Conservation (phyloP, 257 asterid genomes). For the Rhazya stricta region DNA sequence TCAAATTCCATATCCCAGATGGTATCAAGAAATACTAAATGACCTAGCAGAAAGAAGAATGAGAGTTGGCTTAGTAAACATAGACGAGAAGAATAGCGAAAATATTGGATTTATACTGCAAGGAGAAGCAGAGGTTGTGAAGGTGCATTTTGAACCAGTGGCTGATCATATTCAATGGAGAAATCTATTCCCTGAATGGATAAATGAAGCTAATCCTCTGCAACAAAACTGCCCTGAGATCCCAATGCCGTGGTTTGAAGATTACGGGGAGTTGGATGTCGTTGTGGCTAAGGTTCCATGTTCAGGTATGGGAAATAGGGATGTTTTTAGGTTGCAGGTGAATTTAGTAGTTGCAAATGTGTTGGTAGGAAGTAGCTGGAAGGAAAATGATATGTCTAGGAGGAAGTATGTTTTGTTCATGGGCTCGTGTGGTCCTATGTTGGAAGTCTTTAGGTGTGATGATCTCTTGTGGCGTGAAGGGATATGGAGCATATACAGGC, state of each 20-base stretch:
- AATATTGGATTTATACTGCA: slow-evolving; percentile 2
- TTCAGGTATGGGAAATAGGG: slow-evolving; percentile 33
- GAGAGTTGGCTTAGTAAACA: slow-evolving; percentile 28
- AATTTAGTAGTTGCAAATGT: slow-evolving; percentile 63
- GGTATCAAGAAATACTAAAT: slow-evolving; percentile 19
- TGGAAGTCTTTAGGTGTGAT: slow-evolving; percentile 77
- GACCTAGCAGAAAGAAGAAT: slow-evolving; percentile 14
- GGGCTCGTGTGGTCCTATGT: slow-evolving; percentile 61
- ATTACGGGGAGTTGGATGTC: slow-evolving; percentile 44
- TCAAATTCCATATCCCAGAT: slow-evolving; percentile 14
- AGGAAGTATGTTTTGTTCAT: slow-evolving; percentile 48
- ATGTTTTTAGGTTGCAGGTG: slow-evolving; percentile 71
- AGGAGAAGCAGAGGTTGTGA: slow-evolving; percentile 11
- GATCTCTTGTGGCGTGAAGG: slow-evolving; percentile 51
- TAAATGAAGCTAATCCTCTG: slow-evolving; percentile 25
- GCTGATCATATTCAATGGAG: slow-evolving; percentile 38
- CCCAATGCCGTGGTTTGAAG: slow-evolving; percentile 52
- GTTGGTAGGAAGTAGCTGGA: slow-evolving; percentile 46
- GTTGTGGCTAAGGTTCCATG: slow-evolving; percentile 55
- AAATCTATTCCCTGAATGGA: slow-evolving; percentile 53
- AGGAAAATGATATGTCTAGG: slow-evolving; percentile 7
- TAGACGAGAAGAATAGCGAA: slow-evolving; percentile 7
- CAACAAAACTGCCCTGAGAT: slow-evolving; percentile 44
- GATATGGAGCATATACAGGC: slow-evolving; percentile 43
- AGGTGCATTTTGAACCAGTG: slow-evolving; percentile 32